phyloP scores from a whole-genome alignment of 345 rosid species.

The Barbarea vulgaris region DNA sequence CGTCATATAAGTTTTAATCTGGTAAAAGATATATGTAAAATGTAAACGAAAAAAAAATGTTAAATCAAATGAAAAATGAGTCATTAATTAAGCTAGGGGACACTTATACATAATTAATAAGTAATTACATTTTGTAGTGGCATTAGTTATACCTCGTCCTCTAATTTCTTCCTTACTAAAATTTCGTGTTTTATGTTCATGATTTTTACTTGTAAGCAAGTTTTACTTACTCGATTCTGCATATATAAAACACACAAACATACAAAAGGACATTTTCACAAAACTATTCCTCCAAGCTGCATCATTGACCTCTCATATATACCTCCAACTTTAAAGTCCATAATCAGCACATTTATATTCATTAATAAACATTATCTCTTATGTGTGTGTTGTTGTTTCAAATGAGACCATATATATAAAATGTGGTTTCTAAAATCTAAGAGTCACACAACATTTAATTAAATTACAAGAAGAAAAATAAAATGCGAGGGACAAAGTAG shows the following conservation, averaged over 20 bases:
- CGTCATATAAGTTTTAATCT: not conserved
- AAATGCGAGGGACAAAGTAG: conserved; percentile 40
- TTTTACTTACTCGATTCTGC: conserved; percentile 7
- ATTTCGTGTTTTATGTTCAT: conserved; percentile 1
- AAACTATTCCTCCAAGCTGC: conserved; percentile 35
- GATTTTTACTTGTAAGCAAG: not conserved
- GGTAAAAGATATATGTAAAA: not conserved
- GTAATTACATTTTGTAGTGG: not conserved
- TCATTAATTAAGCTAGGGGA: not conserved
- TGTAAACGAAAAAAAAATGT: not conserved
- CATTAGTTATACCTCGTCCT: not conserved
- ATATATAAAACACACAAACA: conserved; percentile 17
- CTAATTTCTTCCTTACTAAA: not conserved
- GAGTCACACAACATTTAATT: conserved; percentile 31
- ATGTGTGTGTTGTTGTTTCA: conserved; percentile 39
- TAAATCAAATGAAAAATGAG: not conserved
- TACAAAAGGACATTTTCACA: conserved; percentile 22
- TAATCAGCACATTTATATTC: conserved; percentile 29
- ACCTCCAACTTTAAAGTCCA: conserved; percentile 27
- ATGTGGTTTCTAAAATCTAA: conserved; percentile 35
- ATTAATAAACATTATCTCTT: conserved; percentile 30
- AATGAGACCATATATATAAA: conserved; percentile 36
- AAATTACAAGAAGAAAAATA: conserved; percentile 28
- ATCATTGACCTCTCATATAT: conserved; percentile 37
- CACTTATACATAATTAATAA: not conserved